Conservation (phyloP, 2,329 filamentous ascomycete species). For the Ophiocordyceps sinensis region DNA sequence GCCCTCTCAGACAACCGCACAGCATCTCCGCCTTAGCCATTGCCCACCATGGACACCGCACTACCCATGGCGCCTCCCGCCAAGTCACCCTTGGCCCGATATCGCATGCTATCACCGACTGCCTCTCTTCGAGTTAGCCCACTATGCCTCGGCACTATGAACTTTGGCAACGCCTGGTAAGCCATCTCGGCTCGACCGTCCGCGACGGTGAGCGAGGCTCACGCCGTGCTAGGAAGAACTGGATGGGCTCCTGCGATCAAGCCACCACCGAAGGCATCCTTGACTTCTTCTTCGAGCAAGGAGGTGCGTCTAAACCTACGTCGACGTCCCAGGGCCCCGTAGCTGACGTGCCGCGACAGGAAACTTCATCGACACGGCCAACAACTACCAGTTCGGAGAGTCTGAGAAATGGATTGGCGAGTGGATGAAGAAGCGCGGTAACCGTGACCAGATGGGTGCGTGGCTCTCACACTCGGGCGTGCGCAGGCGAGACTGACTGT, state of each 20-base stretch:
- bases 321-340: too few relatives aligned
- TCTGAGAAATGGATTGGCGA: slow-evolving; percentile 54
- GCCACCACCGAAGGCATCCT: slow-evolving; percentile 47
- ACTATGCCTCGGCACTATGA: slow-evolving; percentile 50
- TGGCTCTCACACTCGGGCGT: background rate
- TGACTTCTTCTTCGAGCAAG: slow-evolving; percentile 47
- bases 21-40: background rate
- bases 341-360: slow-evolving; percentile 21
- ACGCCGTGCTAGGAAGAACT: slow-evolving; percentile 8
- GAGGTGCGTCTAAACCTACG: slow-evolving; percentile 8
- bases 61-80: slow-evolving; percentile 30
- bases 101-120: slow-evolving; percentile 50
- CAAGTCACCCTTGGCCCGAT: slow-evolving; percentile 46
- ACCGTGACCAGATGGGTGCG: slow-evolving; percentile 48
- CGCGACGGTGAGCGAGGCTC: background rate
- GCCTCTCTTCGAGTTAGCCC: slow-evolving; percentile 55
- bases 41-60: slow-evolving; percentile 5
- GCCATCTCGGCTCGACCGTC: background rate
- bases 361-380: slow-evolving; percentile 61
- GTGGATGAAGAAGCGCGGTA: slow-evolving; percentile 52
- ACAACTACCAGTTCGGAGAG: slow-evolving; percentile 51
- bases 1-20: background rate
- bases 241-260: slow-evolving; percentile 52
- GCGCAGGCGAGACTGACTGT: background rate
- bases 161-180: slow-evolving; percentile 43